Evolutionary conservation across 495 filamentous ascomycete species (phyloP).

Genomic region (Neurospora sp.): DNA sequence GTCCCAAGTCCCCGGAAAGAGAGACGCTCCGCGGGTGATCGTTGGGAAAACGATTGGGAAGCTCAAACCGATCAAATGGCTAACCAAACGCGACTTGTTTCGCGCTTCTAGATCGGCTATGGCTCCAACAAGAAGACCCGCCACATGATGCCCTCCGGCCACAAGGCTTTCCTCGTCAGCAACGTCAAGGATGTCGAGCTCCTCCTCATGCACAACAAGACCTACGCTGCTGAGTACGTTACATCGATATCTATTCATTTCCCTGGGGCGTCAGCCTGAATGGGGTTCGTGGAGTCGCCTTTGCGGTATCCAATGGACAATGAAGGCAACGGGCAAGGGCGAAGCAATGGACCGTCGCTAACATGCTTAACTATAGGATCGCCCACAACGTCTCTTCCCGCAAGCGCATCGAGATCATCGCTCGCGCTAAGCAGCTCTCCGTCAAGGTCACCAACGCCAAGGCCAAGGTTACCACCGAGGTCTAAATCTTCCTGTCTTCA

Average conservation of each 20-base stretch:
- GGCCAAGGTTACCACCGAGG: constrained; percentile 95
- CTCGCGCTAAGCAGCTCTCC: constrained; percentile 89
- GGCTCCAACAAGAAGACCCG: constrained; percentile 97
- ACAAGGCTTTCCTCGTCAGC: constrained; percentile 99
- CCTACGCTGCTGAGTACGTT: constrained; percentile 93
- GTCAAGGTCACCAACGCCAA: constrained; percentile 99
- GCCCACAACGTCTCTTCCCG: constrained; percentile 92
- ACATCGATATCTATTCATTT: neutral
- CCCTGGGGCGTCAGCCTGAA: neutral
- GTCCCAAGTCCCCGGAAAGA: neutral
- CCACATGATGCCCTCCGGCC: constrained; percentile 97
- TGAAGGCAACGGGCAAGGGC: neutral
- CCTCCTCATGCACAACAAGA: constrained; percentile 98
- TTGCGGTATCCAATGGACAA: neutral
- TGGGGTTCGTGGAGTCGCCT: neutral
- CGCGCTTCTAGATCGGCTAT: constrained; percentile 70
- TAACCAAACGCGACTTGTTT: constrained; percentile 8
- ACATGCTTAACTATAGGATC: constrained; percentile 51
- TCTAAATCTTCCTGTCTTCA: constrained; percentile 43
- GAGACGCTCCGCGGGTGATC: neutral
- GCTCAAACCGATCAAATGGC: neutral
- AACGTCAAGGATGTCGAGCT: constrained; percentile 92
- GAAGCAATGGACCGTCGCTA: neutral
- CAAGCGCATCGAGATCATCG: constrained; percentile 95
- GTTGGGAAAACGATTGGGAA: constrained; percentile 2